These are phyloP conservation scores for Cladorrhinum sp. DNA, from an alignment of 2,329 filamentous ascomycete species.

Conservation along the genomic window DNA sequence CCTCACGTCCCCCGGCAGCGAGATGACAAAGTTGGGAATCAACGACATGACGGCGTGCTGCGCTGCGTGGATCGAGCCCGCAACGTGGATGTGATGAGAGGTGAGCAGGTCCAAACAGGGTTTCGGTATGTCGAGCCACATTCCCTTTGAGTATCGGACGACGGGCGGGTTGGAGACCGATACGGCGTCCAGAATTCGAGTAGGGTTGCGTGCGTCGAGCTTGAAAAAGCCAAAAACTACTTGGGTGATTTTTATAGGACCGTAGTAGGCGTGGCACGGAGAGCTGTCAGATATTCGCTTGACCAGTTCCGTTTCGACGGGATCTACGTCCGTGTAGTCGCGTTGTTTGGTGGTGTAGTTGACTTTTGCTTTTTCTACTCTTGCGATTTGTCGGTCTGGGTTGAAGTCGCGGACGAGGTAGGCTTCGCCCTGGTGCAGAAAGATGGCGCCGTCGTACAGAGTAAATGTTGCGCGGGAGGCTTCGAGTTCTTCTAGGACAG, in stretches of 20 bases:
- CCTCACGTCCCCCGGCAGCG: conserved; percentile 83
- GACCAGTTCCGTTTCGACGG: conserved; percentile 86
- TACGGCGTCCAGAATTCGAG: conserved; percentile 84
- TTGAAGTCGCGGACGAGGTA: conserved; percentile 90
- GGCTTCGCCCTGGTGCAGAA: conserved; percentile 89
- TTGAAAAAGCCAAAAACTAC: conserved; percentile 98
- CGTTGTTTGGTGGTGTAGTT: conserved; percentile 94
- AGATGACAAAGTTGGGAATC: conserved; percentile 87
- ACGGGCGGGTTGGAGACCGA: conserved; percentile 92
- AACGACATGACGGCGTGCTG: conserved; percentile 86
- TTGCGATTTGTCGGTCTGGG: conserved; percentile 75
- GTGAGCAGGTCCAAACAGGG: conserved; percentile 75
- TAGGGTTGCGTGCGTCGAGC: conserved; percentile 66
- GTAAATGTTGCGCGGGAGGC: conserved; percentile 93
- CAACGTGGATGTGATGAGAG: conserved; percentile 70
- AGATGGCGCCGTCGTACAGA: conserved; percentile 95
- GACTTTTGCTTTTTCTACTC: conserved; percentile 83
- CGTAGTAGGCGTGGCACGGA: conserved; percentile 73
- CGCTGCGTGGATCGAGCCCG: conserved; percentile 88
- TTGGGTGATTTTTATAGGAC: conserved; percentile 79
- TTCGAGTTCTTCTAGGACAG: conserved; percentile 92
- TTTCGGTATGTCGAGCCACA: conserved; percentile 92
- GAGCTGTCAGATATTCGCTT: conserved; percentile 64
- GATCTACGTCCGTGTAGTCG: conserved; percentile 92
- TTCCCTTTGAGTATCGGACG: conserved; percentile 77